These are phyloP conservation scores for Globisporangium barbulae DNA, from an alignment of 352 stramenopile genomes.

Conservation along the genomic window DNA sequence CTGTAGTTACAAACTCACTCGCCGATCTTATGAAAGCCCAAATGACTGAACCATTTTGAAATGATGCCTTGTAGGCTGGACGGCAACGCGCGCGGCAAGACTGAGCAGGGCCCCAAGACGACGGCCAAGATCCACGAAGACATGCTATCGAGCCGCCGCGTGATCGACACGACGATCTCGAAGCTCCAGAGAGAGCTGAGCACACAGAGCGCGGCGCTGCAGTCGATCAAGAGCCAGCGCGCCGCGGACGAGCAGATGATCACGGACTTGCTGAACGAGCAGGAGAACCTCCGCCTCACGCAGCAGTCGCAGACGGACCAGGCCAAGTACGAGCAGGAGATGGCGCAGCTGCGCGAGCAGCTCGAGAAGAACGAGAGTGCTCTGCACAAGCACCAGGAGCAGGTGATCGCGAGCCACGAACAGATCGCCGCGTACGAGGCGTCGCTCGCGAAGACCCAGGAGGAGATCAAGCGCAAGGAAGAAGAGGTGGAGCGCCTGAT, in stretches of 20 bases:
- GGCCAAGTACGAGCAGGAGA: slow-evolving; percentile 62
- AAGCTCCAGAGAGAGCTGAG: slow-evolving; percentile 71
- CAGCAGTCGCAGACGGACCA: slow-evolving; percentile 49
- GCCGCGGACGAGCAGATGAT: slow-evolving; percentile 80
- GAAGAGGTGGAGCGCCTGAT: slow-evolving; percentile 80
- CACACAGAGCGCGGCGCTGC: slow-evolving; percentile 47
- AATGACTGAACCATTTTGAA: not conserved
- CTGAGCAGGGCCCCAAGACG: slow-evolving; percentile 32
- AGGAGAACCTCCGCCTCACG: slow-evolving; percentile 60
- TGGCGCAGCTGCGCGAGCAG: slow-evolving; percentile 64
- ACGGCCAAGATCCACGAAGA: slow-evolving; percentile 70
- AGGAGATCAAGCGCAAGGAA: slow-evolving; percentile 70
- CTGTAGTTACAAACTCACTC: not conserved
- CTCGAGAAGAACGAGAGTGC: slow-evolving; percentile 68
- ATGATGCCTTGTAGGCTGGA: slow-evolving; percentile 35
- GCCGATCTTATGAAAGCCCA: not conserved
- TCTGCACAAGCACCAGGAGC: slow-evolving; percentile 67
- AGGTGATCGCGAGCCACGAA: slow-evolving; percentile 59
- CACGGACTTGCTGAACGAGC: slow-evolving; percentile 77
- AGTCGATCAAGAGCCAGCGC: slow-evolving; percentile 69
- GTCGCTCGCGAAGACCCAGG: slow-evolving; percentile 59
- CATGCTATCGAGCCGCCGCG: slow-evolving; percentile 78
- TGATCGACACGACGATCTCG: slow-evolving; percentile 81
- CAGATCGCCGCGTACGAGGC: slow-evolving; percentile 65
- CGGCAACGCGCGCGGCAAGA: slow-evolving; percentile 30